phyloP scores from a whole-genome alignment of 1,139 yeast genomes.

The Pichia sp. region DNA sequence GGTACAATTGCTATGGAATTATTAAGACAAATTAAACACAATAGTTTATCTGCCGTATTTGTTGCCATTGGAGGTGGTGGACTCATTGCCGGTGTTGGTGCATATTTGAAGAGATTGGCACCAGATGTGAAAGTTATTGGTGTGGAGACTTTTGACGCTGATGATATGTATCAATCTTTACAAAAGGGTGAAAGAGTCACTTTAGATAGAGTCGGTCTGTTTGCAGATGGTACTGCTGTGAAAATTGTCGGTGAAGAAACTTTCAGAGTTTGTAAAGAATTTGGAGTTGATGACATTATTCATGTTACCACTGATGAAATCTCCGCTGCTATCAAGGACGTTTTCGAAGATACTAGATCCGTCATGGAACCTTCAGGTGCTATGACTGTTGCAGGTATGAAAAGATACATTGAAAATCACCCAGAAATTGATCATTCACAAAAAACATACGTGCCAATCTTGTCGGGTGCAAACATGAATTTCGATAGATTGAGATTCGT shows the following conservation, averaged over 20 bases:
- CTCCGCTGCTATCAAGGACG: constrained; percentile 95
- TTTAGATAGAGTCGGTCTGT: constrained; percentile 77
- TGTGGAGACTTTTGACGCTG: constrained; percentile 94
- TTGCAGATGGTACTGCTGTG: constrained; percentile 99
- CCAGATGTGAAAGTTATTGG: constrained; percentile 95
- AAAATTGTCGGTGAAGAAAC: constrained; percentile 85
- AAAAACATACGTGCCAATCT: constrained; percentile 72
- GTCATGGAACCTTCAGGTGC: constrained; percentile 98
- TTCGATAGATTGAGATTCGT: constrained; percentile 94
- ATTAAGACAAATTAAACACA: constrained; percentile 74
- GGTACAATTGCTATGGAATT: constrained; percentile 95
- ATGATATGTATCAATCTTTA: constrained; percentile 77
- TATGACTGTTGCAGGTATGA: constrained; percentile 88
- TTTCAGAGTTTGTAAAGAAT: constrained; percentile 66
- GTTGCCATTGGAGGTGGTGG: constrained; percentile 99
- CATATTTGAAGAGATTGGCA: constrained; percentile 90
- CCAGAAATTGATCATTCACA: constrained; percentile 66
- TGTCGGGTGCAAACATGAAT: constrained; percentile 98
- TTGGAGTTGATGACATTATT: constrained; percentile 79
- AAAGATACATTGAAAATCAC: constrained; percentile 62
- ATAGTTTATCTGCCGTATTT: constrained; percentile 78
- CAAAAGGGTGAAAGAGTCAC: constrained; percentile 45
- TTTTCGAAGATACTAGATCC: constrained; percentile 91
- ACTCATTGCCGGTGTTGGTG: constrained; percentile 80
- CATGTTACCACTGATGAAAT: constrained; percentile 89